Conservation (phyloP, 768 basidiomycete genomes). For the Mycena amicta region DNA sequence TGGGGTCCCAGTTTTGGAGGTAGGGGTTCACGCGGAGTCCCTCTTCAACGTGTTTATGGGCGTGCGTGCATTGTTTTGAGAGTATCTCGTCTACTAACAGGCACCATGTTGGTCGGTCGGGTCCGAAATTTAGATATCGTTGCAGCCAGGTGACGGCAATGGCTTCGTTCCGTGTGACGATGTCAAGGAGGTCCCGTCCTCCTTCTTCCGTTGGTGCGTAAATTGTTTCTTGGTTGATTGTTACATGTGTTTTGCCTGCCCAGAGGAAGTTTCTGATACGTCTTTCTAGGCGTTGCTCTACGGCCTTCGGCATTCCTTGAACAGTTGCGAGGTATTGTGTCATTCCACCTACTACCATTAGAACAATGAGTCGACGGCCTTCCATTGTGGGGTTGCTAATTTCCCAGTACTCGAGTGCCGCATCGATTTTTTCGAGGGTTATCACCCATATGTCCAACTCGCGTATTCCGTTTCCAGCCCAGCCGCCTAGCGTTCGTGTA, state of each 20-base stretch:
- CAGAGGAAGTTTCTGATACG: background rate
- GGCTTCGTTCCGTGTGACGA: background rate
- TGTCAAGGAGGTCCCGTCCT: background rate
- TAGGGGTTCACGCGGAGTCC: background rate
- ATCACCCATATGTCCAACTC: background rate
- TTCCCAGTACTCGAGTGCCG: background rate
- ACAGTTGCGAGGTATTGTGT: background rate
- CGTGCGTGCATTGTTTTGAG: background rate
- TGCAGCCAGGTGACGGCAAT: background rate
- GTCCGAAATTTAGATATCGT: background rate
- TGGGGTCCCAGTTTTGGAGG: background rate
- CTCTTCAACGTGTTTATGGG: background rate
- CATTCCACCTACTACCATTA: background rate
- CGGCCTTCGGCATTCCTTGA: background rate
- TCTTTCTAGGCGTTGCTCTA: background rate
- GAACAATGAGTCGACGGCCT: background rate
- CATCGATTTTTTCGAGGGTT: background rate
- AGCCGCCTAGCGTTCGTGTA: background rate
- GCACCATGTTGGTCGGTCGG: background rate
- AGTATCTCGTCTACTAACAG: background rate
- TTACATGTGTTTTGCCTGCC: background rate
- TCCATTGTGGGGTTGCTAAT: background rate
- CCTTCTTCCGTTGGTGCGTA: background rate
- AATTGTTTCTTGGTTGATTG: background rate
- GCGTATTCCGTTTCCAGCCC: background rate